A percentile compares a stretch with the other conserved stretches of the same genome.
Conservation (phyloP, 2,329 filamentous ascomycete genomes). For the Botrytis paeoniae region DNA sequence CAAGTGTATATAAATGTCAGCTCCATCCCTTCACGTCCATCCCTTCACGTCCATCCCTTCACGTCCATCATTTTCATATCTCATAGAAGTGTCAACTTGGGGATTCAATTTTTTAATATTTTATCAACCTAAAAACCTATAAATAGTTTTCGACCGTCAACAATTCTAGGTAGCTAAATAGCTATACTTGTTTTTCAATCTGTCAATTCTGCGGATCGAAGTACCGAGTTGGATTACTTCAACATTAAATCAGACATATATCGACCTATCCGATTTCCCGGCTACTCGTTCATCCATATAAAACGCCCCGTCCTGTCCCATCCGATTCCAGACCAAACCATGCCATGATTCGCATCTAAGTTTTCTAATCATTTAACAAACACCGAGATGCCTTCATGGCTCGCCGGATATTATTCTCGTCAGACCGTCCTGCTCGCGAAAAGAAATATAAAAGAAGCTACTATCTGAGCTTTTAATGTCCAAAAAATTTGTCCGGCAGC, state of each 20-base stretch:
- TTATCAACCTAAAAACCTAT: neutral
- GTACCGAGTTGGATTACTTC: too few relatives aligned
- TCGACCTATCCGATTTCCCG: neutral
- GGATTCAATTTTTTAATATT: neutral
- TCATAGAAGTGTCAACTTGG: too few relatives aligned
- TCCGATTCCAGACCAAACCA: neutral
- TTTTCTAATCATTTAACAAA: constrained; percentile 7
- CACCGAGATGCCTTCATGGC: constrained; percentile 3
- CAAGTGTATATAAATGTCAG: constrained; percentile 3
- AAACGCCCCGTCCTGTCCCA: neutral
- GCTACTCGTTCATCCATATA: neutral
- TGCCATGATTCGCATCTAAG: constrained; percentile 11
- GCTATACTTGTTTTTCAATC: neutral
- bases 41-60: neutral
- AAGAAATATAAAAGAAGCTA: constrained; percentile 2
- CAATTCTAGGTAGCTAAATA: neutral
- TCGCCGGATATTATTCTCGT: neutral
- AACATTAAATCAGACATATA: neutral
- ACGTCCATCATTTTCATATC: neutral
- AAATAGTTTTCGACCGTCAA: neutral
- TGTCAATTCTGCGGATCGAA: neutral
- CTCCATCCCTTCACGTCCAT: neutral
- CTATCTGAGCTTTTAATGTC: constrained; percentile 10
- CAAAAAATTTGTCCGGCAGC: neutral
- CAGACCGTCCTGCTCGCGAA: neutral